A percentile compares a stretch with the other conserved stretches of the same genome.
phyloP scores from a whole-genome alignment of 495 filamentous ascomycete species.

The Xylaria castorea region DNA sequence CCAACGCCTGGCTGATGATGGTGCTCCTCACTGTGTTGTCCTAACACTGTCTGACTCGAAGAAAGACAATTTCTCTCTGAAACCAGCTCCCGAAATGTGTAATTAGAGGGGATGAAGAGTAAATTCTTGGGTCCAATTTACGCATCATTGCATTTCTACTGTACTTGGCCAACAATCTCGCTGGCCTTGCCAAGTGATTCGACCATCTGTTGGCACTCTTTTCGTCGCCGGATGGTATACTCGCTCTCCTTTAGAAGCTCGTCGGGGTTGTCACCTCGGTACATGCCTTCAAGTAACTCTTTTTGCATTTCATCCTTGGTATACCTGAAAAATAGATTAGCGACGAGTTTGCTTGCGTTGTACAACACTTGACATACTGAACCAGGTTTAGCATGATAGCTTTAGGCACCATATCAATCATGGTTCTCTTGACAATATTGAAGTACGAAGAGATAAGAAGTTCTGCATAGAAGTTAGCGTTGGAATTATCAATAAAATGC shows the following conservation, averaged over 20 bases:
- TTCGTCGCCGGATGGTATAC: constrained; percentile 91
- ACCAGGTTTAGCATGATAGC: constrained; percentile 98
- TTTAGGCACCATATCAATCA: constrained; percentile 99
- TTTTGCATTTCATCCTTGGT: constrained; percentile 99
- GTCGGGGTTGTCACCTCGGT: constrained; percentile 85
- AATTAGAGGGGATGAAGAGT: neutral
- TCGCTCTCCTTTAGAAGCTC: constrained; percentile 97
- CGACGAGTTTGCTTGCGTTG: neutral
- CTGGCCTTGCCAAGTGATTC: constrained; percentile 85
- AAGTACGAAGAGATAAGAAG: constrained; percentile 96
- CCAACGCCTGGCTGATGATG: constrained; percentile 5
- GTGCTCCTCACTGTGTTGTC: constrained; percentile 13
- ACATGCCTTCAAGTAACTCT: constrained; percentile 98
- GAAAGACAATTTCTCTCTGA: neutral
- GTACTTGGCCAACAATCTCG: constrained; percentile 97
- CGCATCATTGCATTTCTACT: constrained; percentile 57
- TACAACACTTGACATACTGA: constrained; percentile 66
- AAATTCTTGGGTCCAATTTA: neutral
- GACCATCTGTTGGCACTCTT: constrained; percentile 99
- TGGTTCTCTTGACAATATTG: constrained; percentile 95
- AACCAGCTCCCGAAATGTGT: neutral
- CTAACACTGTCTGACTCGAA: constrained; percentile 8
- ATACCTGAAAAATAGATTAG: constrained; percentile 62
- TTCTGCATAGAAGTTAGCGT: constrained; percentile 61
- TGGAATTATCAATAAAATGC: constrained; percentile 24